Evolutionary conservation across 352 stramenopile genomes (phyloP).

Genomic region (Aphanomyces invadans): DNA sequence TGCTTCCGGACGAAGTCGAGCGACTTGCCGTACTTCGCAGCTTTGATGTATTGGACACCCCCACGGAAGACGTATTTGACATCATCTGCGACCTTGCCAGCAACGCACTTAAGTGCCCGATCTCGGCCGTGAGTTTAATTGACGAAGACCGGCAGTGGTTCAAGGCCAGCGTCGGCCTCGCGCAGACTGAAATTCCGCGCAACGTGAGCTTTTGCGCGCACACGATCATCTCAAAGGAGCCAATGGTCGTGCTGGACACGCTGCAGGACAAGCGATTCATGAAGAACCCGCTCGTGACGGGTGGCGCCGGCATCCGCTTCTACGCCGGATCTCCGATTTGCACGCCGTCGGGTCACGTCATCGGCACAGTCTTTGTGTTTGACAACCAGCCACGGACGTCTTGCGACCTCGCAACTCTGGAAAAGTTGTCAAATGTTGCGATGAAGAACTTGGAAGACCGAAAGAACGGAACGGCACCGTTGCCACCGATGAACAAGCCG

Average conservation of each 20-base stretch:
- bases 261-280: conserved; percentile 79
- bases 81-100: conserved; percentile 85
- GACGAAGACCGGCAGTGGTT: conserved; percentile 85
- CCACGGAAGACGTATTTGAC: conserved; percentile 81
- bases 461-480: conserved; percentile 44
- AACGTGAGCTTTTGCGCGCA: conserved; percentile 82
- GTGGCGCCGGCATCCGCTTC: conserved; percentile 79
- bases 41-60: conserved; percentile 85
- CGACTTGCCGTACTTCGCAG: conserved; percentile 65
- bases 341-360: conserved; percentile 65
- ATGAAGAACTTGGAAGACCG: conserved; percentile 87
- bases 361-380: conserved; percentile 83
- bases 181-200: conserved; percentile 78
- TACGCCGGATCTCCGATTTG: conserved; percentile 78
- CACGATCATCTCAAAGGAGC: conserved; percentile 81
- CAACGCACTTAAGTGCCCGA: conserved; percentile 83
- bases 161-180: conserved; percentile 75
- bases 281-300: conserved; percentile 80
- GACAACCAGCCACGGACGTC: conserved; percentile 78
- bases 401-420: conserved; percentile 78
- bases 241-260: conserved; percentile 85
- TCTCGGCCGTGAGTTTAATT: conserved; percentile 73
- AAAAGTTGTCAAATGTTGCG: conserved; percentile 84
- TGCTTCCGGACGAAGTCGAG: conserved; percentile 57
- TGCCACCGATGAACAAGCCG: conserved; percentile 42